Base-by-base conservation (phyloP, 306 rosid genomes). In the Pterocarpus santalinus region DNA sequence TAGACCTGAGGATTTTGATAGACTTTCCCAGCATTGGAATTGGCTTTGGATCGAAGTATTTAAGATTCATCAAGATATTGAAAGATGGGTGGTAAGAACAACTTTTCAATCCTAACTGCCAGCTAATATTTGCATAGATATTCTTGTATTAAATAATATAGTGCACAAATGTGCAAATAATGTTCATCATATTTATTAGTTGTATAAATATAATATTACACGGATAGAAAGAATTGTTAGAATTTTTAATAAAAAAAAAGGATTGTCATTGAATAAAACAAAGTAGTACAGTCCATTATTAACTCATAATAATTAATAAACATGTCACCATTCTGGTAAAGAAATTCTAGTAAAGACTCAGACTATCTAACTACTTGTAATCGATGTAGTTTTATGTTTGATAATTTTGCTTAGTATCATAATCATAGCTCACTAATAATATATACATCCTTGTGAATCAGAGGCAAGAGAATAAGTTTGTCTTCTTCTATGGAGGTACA, bases 401-500 rank as follows among this genome's bases (percentile, higher is more conserved):
- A 22, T 22, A 22, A 22, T 22, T 22, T 22, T 22, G 28, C 28
- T 22, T 0, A 22, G 28, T 22, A 22, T 22, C 28, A 22, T 22
- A 22, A 22, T 22, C 28, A 22, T 22, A 22, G 28, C 28, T 22
- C 28, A 22, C 28, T 22, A 22, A 22, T 22, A 22, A 22, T 22
- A 22, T 22, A 22, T 22, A 22, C 28, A 22, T 53, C 3, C 1
- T 13, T 35, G 46, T 16, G 4, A 0, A 33, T 43, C 72, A 86
- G 90, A 44, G 65, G 4, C 60, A 43, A 9, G 86, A 87, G 33
- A 81, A 80, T 0, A 84, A 53, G 51, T 77, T 33, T 33, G 60
- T 89, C 32, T 51, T 89, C 70, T 70, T 86, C 65, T 86, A 86
- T 47, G 90, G 90, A 8, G 87, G 88, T 7, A 32, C 32, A 2